Evolutionary conservation across 108 stramenopile genomes (phyloP), one percentile per base, ranked within the genome.

Genomic region (Cyclotella baltica): DNA sequence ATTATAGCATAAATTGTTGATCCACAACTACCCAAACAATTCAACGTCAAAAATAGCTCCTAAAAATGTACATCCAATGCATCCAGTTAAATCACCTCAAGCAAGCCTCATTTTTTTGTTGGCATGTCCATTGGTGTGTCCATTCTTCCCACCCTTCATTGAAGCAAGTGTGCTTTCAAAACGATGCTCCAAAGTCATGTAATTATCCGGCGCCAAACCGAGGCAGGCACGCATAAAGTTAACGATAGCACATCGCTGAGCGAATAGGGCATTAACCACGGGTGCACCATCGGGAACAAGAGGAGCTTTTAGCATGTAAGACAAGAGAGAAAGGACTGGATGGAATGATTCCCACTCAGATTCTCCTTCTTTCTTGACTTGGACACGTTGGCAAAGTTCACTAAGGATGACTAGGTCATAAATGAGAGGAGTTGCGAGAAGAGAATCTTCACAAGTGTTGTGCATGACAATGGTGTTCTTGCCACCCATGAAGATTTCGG

Each of bases 281-380:
- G 98, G 98, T 4, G 98, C 96, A 38, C 98, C 98, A 22, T 93
- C 85, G 13, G 98, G 98, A 10, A 98, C 97, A 50, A 98, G 66
- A 4, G 98, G 98, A 27, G 98, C 98, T 85, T 99, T 99, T 70
- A 99, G 92, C 96, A 99, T 94, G 93, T 98, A 99, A 3, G 94
- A 96, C 22, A 99, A 90, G 19, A 98, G 76, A 9, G 96, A 96
- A 0, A 99, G 84, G 66, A 99, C 98, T 16, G 95, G 85, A 80
- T 98, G 98, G 85, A 99, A 97, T 29, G 85, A 63, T 77, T 99
- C 96, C 90, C 92, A 97, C 29, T 84, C 73, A 9, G 79, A 51
- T 25, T 79, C 88, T 43, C 85, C 94, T 56, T 89, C 92, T 76
- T 77, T 91, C 70, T 86, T 88, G 31, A 99, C 89, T 27, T 80